Evolutionary conservation across 2,329 filamentous ascomycete genomes (phyloP), one percentile per base, ranked within the genome.

Genomic region (Colletotrichum echinochloae): DNA sequence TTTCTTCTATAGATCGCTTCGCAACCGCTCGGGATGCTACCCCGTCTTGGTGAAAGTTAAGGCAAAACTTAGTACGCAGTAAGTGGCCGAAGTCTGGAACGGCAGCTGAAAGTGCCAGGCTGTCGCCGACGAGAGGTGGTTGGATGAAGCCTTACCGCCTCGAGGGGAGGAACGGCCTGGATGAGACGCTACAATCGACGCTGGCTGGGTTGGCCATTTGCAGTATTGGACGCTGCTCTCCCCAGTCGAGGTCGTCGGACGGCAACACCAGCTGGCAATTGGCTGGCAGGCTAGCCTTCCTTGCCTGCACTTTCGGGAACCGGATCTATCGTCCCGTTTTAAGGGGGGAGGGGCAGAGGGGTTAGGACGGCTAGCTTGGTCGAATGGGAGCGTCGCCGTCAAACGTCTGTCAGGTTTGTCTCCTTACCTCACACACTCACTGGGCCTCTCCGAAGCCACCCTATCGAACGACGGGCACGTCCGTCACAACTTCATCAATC

Each of bases 281-380:
- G 67, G 67, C 37, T 26, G 51, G 16, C 12, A 11, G 33, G 20
- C 30, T 2, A 9, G 9, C 41, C 3, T n/a, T n/a, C n/a, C n/a
- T n/a, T n/a, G n/a, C n/a, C 28, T 48, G 33, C 16, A 23, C 33
- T 9, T n/a, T 61, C 63, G 51, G 67, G 67, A 41, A 48, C 56
- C 67, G 67, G 67, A 59, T 62, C 57, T 64, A 61, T 56, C 56
- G 61, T 67, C 52, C 67, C 63, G 67, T 20, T 44, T 55, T 46
- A 61, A 51, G 60, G 60, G 33, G 30, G 48, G 63, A 44, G 30
- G 35, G 9, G 37, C 23, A 60, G 18, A 49, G 48, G 30, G n/a
- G n/a, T n/a, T n/a, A n/a, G n/a, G n/a, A n/a, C n/a, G n/a, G 49
- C 49, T 23, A 61, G 41, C 57, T 20, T 46, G 28, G 56, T 59